Conservation (phyloP, 345 rosid genomes). For the Eucalyptus melliodora region DNA sequence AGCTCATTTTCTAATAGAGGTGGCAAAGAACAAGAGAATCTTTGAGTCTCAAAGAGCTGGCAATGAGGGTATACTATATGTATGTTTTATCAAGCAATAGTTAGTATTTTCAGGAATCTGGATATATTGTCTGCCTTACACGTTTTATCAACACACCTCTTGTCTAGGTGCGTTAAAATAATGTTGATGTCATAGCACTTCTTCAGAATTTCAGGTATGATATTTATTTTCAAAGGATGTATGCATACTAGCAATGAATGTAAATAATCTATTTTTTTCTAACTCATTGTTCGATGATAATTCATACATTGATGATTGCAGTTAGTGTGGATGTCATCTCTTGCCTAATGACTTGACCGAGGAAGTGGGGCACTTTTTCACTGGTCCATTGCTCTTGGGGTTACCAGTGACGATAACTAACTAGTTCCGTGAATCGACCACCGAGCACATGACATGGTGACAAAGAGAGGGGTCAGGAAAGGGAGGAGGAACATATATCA, state of each 20-base stretch:
- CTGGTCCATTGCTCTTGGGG: not conserved
- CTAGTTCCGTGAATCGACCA: not conserved
- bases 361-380: not conserved
- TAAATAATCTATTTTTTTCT: not conserved
- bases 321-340: not conserved
- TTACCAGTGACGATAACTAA: not conserved
- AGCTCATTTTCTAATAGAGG: constrained; percentile 33
- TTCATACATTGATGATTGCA: not conserved
- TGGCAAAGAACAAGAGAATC: constrained; percentile 44
- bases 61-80: not conserved
- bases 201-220: not conserved
- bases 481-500: not conserved
- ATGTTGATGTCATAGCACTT: not conserved
- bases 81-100: not conserved
- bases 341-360: not conserved
- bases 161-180: not conserved
- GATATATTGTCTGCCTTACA: not conserved
- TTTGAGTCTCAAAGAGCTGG: not conserved
- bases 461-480: not conserved
- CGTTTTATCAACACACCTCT: not conserved
- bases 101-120: not conserved
- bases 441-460: not conserved
- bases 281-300: not conserved
- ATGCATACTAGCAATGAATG: not conserved
- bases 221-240: not conserved